Evolutionary conservation across 305 asterid genomes (phyloP), one percentile per base, ranked within the genome.

Genomic region (Galium porrigens): DNA sequence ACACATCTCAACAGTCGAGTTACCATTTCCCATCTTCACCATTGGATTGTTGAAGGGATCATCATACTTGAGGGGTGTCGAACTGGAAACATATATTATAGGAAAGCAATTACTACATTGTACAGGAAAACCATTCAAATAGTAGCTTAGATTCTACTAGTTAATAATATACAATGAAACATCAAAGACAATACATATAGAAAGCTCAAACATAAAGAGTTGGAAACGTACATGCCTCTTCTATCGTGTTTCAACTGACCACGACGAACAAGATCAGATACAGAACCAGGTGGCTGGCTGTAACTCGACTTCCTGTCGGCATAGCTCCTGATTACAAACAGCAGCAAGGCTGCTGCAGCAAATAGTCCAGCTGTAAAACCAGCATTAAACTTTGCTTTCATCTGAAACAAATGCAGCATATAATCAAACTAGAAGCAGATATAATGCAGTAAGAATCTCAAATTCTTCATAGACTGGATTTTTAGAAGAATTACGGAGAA

Each of bases 221-320:
- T 73, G 65, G 95, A 76, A 76, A 70, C 97, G 68, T 92, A 92
- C 99, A 92, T 89, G 99, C 95, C 96, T 92, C 99, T 92, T 89
- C 96, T 92, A 87, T 92, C 99, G 46, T 95, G 87, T 84, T 86
- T 85, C 76, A 89, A 77, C 84, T 89, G 99, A 17, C 96, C 99
- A 67, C 96, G 95, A 37, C 95, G 86, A 55, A 92, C 96, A 74
- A 92, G 95, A 77, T 89, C 99, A 79, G 96, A 88, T 27, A 92
- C 94, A 64, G 99, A 82, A 72, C 99, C 96, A 34, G 89, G 83
- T 27, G 89, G 80, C 18, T 72, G 79, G 54, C 75, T 73, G 76
- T 73, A 14, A 61, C 78, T 79, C 48, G 89, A 77, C 66, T 76
- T 80, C 79, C 81, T 83, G 51, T 83, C 65, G 37, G 76, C 66